Conservation (phyloP, 805 yeast species). For the Debaryomyces maramus region DNA sequence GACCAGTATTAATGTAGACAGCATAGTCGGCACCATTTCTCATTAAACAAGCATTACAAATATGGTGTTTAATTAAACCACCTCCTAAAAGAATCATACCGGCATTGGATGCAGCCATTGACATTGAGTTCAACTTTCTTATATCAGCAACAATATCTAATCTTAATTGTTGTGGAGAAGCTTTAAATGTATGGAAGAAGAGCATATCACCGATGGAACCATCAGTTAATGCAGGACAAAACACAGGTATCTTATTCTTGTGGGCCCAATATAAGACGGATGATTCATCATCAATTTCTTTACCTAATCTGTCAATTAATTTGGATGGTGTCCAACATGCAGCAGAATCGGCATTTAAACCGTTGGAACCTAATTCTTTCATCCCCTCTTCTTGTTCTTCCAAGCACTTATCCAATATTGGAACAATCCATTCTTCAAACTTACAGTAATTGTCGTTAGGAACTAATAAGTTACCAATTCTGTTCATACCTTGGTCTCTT, state of each 20-base stretch:
- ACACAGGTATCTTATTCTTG: constrained; percentile 92
- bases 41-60: constrained; percentile 97
- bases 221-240: constrained; percentile 97
- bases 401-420: constrained; percentile 81
- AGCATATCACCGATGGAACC: constrained; percentile 99
- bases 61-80: constrained; percentile 94
- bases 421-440: constrained; percentile 99
- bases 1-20: constrained; percentile 95
- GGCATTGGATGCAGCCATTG: constrained; percentile 92
- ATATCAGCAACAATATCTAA: constrained; percentile 94
- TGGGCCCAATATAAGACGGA: constrained; percentile 98
- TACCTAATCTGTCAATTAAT: constrained; percentile 89
- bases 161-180: constrained; percentile 86
- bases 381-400: constrained; percentile 82
- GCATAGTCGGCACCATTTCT: constrained; percentile 99
- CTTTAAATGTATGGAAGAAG: constrained; percentile 95
- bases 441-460: constrained; percentile 98
- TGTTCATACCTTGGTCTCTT: constrained; percentile 94
- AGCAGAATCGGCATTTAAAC: constrained; percentile 60
- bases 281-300: constrained; percentile 90
- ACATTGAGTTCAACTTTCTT: constrained; percentile 84
- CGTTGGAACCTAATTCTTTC: constrained; percentile 46
- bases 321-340: constrained; percentile 94
- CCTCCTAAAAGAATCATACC: constrained; percentile 98
- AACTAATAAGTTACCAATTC: constrained; percentile 94